These are phyloP conservation scores for Cladosporium sp. DNA, from an alignment of 2,329 filamentous ascomycete species.

Conservation along the genomic window DNA sequence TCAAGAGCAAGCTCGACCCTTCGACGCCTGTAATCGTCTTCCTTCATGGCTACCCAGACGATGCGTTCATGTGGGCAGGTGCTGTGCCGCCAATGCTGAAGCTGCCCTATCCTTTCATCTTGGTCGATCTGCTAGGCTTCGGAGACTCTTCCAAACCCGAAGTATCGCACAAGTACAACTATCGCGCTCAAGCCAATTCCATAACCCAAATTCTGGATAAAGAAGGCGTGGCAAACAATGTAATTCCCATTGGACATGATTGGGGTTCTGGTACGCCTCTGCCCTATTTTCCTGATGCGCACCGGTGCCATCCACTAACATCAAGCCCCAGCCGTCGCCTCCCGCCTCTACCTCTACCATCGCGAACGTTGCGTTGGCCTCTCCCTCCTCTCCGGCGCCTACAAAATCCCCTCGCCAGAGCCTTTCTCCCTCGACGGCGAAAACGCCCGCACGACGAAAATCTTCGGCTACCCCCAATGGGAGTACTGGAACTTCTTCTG, in stretches of 20 bases:
- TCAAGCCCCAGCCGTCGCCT: slow-evolving; percentile 22
- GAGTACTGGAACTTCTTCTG: slow-evolving; percentile 44
- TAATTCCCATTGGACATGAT: slow-evolving; percentile 35
- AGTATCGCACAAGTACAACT: slow-evolving; percentile 32
- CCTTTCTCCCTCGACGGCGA: slow-evolving; percentile 34
- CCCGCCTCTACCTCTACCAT: slow-evolving; percentile 39
- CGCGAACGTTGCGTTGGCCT: slow-evolving; percentile 38
- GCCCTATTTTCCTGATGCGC: too few relatives aligned
- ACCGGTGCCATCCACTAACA: neutral
- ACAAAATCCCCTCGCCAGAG: slow-evolving; percentile 30
- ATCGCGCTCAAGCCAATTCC: slow-evolving; percentile 32
- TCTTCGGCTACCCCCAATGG: slow-evolving; percentile 33
- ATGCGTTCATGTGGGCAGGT: slow-evolving; percentile 42
- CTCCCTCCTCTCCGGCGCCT: slow-evolving; percentile 39
- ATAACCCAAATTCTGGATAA: slow-evolving; percentile 36
- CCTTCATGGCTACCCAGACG: slow-evolving; percentile 48
- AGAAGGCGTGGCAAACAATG: slow-evolving; percentile 28
- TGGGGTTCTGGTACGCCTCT: slow-evolving; percentile 36
- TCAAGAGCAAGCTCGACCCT: slow-evolving; percentile 17
- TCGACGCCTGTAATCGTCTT: slow-evolving; percentile 33
- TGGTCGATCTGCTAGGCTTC: slow-evolving; percentile 37
- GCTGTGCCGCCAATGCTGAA: slow-evolving; percentile 22
- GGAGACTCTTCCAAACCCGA: slow-evolving; percentile 34
- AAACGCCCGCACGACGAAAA: slow-evolving; percentile 29
- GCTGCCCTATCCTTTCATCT: slow-evolving; percentile 28